These are phyloP conservation scores for Penstemon barbatus DNA, from an alignment of 257 asterid genomes.

Conservation along the genomic window DNA sequence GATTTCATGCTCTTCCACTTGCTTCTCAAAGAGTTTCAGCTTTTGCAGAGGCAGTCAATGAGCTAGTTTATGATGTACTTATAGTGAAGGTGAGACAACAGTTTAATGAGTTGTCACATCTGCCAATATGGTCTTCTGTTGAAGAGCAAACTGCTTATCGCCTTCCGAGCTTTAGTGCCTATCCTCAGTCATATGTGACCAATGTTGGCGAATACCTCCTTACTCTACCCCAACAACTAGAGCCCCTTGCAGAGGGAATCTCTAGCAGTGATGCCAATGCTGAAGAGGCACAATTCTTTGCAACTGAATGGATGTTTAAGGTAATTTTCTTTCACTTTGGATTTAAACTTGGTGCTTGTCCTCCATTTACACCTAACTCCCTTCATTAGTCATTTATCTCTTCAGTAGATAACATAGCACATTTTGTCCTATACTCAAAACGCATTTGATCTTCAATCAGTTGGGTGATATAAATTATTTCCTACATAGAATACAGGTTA, in stretches of 20 bases:
- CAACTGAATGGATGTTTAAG: slow-evolving; percentile 99
- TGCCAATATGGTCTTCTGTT: slow-evolving; percentile 87
- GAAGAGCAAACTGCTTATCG: slow-evolving; percentile 73
- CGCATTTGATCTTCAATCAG: no score
- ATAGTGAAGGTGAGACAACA: slow-evolving; percentile 83
- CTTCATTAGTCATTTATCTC: no score
- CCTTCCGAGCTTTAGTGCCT: slow-evolving; percentile 87
- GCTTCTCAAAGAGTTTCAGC: slow-evolving; percentile 88
- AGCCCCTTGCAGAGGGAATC: slow-evolving; percentile 94
- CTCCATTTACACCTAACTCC: neutral
- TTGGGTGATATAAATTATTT: no score
- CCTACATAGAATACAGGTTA: no score
- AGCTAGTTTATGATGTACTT: slow-evolving; percentile 94
- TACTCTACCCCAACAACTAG: slow-evolving; percentile 93
- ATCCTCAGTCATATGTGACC: slow-evolving; percentile 90
- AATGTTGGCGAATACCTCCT: slow-evolving; percentile 97
- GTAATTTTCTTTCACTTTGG: slow-evolving; percentile 37
- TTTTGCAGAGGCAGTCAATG: slow-evolving; percentile 90
- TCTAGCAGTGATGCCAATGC: slow-evolving; percentile 73
- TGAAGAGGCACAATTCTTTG: slow-evolving; percentile 94
- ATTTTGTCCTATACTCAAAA: no score
- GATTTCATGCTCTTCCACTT: slow-evolving; percentile 95
- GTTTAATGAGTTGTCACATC: slow-evolving; percentile 66
- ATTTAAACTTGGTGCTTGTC: neutral
- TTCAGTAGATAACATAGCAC: no score